phyloP scores from a whole-genome alignment of 2,329 filamentous ascomycete species.

The Arthroderma sp. region DNA sequence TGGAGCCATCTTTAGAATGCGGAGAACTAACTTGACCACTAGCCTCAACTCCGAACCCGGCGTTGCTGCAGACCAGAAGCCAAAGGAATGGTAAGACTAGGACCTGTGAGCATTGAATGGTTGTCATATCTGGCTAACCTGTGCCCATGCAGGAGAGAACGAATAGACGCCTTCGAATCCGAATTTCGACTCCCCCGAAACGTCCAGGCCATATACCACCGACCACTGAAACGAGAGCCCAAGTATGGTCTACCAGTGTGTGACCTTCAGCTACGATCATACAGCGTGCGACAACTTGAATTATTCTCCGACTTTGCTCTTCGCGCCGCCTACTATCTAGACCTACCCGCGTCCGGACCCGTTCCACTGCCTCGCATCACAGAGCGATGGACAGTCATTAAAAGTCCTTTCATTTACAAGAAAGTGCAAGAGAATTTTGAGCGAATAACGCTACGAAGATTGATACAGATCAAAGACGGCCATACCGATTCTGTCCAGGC shows the following conservation, averaged over 20 bases:
- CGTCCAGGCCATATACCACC: conserved; percentile 75
- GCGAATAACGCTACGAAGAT: conserved; percentile 66
- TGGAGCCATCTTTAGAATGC: too few relatives aligned
- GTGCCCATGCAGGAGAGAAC: conserved; percentile 20
- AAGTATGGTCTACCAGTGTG: conserved; percentile 70
- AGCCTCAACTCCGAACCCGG: too few relatives aligned
- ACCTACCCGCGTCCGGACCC: conserved; percentile 73
- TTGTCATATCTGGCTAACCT: conserved; percentile 2
- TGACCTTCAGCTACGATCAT: conserved; percentile 87
- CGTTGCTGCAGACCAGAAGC: too few relatives aligned
- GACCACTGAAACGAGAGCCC: conserved; percentile 63
- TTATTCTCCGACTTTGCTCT: conserved; percentile 92
- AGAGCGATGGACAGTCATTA: conserved; percentile 89
- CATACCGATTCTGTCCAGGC: conserved; percentile 76
- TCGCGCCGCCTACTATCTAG: conserved; percentile 85
- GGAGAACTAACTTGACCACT: too few relatives aligned
- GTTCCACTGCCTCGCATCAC: conserved; percentile 73
- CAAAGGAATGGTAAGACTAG: not conserved
- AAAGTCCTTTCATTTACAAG: conserved; percentile 84
- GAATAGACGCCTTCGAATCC: conserved; percentile 20
- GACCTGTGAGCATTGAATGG: not conserved
- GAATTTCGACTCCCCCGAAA: conserved; percentile 55
- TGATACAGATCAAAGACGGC: conserved; percentile 89
- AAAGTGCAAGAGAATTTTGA: conserved; percentile 98
- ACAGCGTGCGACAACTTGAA: conserved; percentile 76